Base-by-base conservation (phyloP, 768 basidiomycete genomes). In the Lyophyllum semitale region DNA sequence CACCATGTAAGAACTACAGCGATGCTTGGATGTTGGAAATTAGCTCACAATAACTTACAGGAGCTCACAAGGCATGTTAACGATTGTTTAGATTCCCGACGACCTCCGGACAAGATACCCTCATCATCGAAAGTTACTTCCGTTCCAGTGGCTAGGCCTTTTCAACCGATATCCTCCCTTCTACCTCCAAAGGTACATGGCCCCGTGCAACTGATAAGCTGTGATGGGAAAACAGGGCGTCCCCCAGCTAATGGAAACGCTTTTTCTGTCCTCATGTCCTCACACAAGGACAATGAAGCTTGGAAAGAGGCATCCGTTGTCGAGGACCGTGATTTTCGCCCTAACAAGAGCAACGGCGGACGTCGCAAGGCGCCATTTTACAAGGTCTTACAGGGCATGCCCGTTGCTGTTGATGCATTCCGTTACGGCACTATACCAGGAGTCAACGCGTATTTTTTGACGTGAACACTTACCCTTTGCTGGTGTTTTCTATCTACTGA, bases 321-420 rank as follows among this genome's bases (percentile, higher is more conserved):
- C 0, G 84, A 87, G 57, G 76, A 80, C 56, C 75, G 71, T 23
- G 74, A 70, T 43, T 78, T 77, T 56, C 77, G 75, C 15, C 68
- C 76, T 1, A 76, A 70, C 7, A 82, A 82, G 53, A 70, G 69
- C 15, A 81, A 78, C 33, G 77, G 78, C 26, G 73, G 76, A 27
- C 79, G 91, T 26, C 76, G 91, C 55, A 86, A 83, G 54, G 93
- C 95, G 0, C 97, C 97, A 0, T 98, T 98, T 68, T 98, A 96
- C 74, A 99, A 98, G 73, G 83, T 94, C 22, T 68, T 98, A 61
- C 90, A 93, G 63, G 96, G 97, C 1, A 97, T 98, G 95, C 94
- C 95, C 8, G 90, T 99, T 23, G 94, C 96, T 15, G 97, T 99
- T 0, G 97, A 99, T 66, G 97, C 95, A 1, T 99, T 99, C 72